Conservation (phyloP, 2,329 filamentous ascomycete genomes). For the Fonsecaea pugnacius region DNA sequence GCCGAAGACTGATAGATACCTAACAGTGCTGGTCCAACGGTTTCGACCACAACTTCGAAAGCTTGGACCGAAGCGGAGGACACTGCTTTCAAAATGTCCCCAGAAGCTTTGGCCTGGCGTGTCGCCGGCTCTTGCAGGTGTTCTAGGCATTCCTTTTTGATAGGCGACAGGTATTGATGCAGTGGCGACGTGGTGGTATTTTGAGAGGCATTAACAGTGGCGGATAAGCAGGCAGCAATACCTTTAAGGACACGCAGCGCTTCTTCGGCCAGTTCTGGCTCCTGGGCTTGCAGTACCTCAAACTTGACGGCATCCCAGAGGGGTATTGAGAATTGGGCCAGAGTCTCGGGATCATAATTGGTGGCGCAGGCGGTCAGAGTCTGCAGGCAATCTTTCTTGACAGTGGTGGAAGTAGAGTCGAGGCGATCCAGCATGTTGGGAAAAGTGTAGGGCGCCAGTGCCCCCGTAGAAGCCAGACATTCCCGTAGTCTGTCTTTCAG, state of each 20-base stretch:
- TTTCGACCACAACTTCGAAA: slow-evolving; percentile 60
- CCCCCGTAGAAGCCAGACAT: slow-evolving; percentile 65
- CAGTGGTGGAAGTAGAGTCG: slow-evolving; percentile 70
- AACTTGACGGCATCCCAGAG: slow-evolving; percentile 73
- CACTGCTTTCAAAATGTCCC: slow-evolving; percentile 62
- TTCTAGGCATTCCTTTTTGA: slow-evolving; percentile 70
- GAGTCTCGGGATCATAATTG: slow-evolving; percentile 63
- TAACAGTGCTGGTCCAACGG: slow-evolving; percentile 62
- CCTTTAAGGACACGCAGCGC: slow-evolving; percentile 60
- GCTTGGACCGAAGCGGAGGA: slow-evolving; percentile 60
- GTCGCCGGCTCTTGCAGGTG: slow-evolving; percentile 70
- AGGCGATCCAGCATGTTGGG: slow-evolving; percentile 71
- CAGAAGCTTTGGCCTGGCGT: slow-evolving; percentile 68
- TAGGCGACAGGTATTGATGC: slow-evolving; percentile 62
- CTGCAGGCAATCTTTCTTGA: slow-evolving; percentile 70
- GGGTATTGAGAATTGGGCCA: slow-evolving; percentile 66
- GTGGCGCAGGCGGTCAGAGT: slow-evolving; percentile 63
- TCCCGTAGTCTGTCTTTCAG: slow-evolving; percentile 67
- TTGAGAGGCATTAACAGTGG: slow-evolving; percentile 42
- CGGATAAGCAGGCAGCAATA: slow-evolving; percentile 61
- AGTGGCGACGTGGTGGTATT: slow-evolving; percentile 45
- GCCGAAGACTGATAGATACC: slow-evolving; percentile 65
- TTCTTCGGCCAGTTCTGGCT: slow-evolving; percentile 66
- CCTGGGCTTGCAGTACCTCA: slow-evolving; percentile 69
- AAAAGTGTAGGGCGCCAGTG: slow-evolving; percentile 69